Conservation (phyloP, 257 asterid genomes). For the Jacaranda copaia region DNA sequence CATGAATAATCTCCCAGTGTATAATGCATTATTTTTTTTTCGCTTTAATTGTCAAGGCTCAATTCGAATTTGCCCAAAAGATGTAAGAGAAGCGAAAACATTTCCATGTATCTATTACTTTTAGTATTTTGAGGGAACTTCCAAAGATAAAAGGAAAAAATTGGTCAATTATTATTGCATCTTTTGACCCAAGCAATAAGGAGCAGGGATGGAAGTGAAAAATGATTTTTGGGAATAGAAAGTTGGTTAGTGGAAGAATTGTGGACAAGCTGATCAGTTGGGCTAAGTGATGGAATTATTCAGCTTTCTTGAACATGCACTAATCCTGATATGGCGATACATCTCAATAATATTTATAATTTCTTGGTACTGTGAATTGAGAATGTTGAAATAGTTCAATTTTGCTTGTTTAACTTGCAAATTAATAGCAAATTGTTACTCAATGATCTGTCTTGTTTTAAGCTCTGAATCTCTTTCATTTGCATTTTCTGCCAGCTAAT, state of each 20-base stretch:
- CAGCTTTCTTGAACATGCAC: slow-evolving; percentile 11
- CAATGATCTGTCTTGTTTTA: background rate
- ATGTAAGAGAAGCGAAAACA: background rate
- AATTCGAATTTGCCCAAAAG: slow-evolving; percentile 13
- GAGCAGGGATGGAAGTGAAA: background rate
- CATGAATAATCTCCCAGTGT: slow-evolving; percentile 17
- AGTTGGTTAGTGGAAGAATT: slow-evolving; percentile 7
- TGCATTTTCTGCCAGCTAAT: background rate
- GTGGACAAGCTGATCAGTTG: background rate
- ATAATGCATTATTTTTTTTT: background rate
- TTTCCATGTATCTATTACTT: background rate
- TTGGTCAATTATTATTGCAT: slow-evolving; percentile 1
- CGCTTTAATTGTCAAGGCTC: slow-evolving; percentile 3
- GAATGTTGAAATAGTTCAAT: slow-evolving; percentile 19
- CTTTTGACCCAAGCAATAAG: slow-evolving; percentile 8
- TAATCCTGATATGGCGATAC: background rate
- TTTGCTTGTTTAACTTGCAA: slow-evolving; percentile 5
- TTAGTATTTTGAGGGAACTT: background rate
- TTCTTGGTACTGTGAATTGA: background rate
- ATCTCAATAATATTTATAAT: background rate
- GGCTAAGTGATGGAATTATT: background rate
- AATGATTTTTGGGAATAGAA: background rate
- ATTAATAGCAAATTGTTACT: background rate
- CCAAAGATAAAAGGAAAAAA: background rate
- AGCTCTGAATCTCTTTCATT: slow-evolving; percentile 4